Conservation (phyloP, 2,329 filamentous ascomycete genomes). For the Scedosporium boydii region DNA sequence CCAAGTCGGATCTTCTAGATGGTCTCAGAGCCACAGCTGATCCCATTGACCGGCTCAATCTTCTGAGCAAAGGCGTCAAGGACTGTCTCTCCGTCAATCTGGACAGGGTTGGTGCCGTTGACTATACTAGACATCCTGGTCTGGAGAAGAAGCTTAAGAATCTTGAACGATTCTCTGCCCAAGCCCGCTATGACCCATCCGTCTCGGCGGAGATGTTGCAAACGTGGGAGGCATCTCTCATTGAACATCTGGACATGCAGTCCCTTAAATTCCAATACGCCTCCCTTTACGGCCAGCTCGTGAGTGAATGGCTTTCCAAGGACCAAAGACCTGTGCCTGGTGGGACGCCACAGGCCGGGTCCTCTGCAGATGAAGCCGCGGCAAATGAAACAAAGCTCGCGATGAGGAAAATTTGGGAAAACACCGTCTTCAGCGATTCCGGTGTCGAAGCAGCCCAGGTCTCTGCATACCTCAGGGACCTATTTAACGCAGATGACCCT, state of each 20-base stretch:
- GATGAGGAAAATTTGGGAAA: constrained; percentile 29
- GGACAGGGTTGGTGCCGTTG: constrained; percentile 16
- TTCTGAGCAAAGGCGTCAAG: constrained; percentile 26
- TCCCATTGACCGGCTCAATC: constrained; percentile 19
- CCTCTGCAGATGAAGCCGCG: neutral
- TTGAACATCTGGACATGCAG: constrained; percentile 28
- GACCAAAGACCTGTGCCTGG: constrained; percentile 10
- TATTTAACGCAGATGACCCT: constrained; percentile 27
- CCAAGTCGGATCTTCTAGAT: constrained; percentile 21
- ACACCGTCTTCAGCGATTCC: constrained; percentile 29
- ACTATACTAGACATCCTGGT: constrained; percentile 14
- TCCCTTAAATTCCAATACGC: constrained; percentile 34
- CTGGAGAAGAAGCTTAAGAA: constrained; percentile 26
- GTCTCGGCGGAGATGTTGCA: constrained; percentile 23
- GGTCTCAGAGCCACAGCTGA: constrained; percentile 14
- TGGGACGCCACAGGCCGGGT: neutral
- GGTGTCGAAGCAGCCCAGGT: constrained; percentile 27
- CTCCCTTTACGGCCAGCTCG: constrained; percentile 33
- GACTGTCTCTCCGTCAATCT: constrained; percentile 22
- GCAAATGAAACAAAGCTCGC: constrained; percentile 16
- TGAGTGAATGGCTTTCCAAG: constrained; percentile 35
- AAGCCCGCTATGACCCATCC: constrained; percentile 30
- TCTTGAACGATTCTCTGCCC: constrained; percentile 28
- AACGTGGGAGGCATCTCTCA: constrained; percentile 24
- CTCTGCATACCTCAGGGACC: constrained; percentile 25